Evolutionary conservation across 225 moss, liverwort and hornwort genomes (phyloP), one percentile per base, ranked within the genome.

Genomic region (Pseudisothecium myosuroides): DNA sequence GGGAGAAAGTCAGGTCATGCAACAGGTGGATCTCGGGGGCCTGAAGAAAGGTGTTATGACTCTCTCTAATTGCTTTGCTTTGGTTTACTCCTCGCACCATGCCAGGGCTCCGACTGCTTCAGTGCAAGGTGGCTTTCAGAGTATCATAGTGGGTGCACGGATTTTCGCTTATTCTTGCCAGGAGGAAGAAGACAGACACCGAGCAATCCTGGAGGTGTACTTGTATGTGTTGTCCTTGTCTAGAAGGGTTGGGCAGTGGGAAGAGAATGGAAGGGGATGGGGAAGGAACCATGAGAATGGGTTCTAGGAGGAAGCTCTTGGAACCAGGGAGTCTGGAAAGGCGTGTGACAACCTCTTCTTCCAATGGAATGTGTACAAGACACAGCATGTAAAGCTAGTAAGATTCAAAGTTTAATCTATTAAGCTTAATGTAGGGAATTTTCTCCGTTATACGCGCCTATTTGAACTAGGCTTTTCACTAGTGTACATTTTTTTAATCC

Each of bases 351-450:
- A 79, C 88, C 88, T 80, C 91, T 91, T 78, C 89, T 88, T 83
- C 67, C 73, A 89, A 83, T 87, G 88, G 86, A 87, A 63, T 88
- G 91, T 91, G 88, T 89, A 88, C 89, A 79, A 89, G 85, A 87
- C 76, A 89, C 89, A 89, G 91, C 90, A 91, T 93, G 91, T 93
- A 93, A 93, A 93, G 93, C 86, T 88, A 93, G 86, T 88, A 81
- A 69, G 83, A 83, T 90, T 69, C 86, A 88, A 88, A 86, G 88
- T 84, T 87, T 80, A 86, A 59, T 62, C 83, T 88, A 82, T 32
- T 83, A 50, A 62, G 72, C 82, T 78, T 78, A 87, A 45, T 74
- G 80, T 90, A 92, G 91, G 84, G 80, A 90, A 75, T 86, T 89
- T 80, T 86, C 91, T 93, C 68, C 79, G 89, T 85, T 79, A 59